Evolutionary conservation across 768 basidiomycete species (phyloP).

Genomic region (Epithele typhae): DNA sequence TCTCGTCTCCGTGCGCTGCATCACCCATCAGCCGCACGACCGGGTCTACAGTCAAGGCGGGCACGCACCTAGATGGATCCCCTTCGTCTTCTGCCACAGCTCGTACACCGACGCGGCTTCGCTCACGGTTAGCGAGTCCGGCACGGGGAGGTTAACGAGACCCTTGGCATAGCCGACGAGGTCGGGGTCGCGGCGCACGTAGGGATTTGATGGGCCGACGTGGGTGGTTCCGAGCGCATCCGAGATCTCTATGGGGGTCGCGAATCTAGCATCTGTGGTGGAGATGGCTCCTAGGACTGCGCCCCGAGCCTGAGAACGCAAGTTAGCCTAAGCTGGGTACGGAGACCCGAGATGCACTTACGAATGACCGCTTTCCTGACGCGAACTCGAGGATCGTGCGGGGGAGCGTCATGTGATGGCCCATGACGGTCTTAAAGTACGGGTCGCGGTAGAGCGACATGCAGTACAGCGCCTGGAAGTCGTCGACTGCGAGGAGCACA

Average conservation of each 20-base stretch:
- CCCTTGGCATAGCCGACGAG: constrained; percentile 53
- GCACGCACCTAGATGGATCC: constrained; percentile 40
- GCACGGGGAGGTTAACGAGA: constrained; percentile 45
- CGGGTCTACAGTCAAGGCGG: neutral
- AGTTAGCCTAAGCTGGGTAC: neutral
- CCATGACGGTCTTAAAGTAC: constrained; percentile 59
- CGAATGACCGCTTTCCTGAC: constrained; percentile 64
- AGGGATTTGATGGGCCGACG: constrained; percentile 44
- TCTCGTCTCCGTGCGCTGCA: constrained; percentile 52
- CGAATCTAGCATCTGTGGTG: constrained; percentile 53
- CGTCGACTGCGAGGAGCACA: constrained; percentile 82
- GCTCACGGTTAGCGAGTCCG: constrained; percentile 50
- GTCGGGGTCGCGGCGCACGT: constrained; percentile 46
- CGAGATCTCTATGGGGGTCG: constrained; percentile 56
- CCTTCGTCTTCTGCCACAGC: constrained; percentile 63
- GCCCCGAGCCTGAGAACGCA: constrained; percentile 52
- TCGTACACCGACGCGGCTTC: constrained; percentile 79
- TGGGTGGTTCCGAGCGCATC: constrained; percentile 51
- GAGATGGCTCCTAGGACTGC: constrained; percentile 71
- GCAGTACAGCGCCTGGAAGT: constrained; percentile 79
- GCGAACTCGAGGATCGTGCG: constrained; percentile 75
- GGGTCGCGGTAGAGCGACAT: constrained; percentile 69
- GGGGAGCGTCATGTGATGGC: constrained; percentile 78
- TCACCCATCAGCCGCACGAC: neutral
- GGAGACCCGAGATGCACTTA: constrained; percentile 34